phyloP scores from a whole-genome alignment of 352 stramenopile species.

The Globisporangium apiculatum region DNA sequence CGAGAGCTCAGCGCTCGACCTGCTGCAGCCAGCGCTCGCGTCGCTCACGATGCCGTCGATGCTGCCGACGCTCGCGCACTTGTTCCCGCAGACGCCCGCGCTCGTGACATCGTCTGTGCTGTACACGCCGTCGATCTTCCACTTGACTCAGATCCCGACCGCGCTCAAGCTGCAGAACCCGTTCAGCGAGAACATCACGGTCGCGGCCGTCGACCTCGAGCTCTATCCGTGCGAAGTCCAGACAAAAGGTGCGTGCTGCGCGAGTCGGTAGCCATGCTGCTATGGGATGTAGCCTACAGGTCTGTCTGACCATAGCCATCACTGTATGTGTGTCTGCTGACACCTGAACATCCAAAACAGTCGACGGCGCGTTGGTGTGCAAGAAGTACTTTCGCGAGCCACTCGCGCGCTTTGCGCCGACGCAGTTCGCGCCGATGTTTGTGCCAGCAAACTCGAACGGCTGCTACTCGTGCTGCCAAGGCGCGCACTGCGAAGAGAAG shows the following conservation, averaged over 20 bases:
- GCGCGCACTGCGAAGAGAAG: conserved; percentile 39
- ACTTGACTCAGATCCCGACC: conserved; percentile 61
- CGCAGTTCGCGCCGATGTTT: conserved; percentile 53
- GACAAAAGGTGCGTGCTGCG: conserved; percentile 25
- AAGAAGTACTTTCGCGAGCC: conserved; percentile 59
- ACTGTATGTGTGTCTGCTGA: too few relatives aligned
- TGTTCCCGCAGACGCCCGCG: conserved; percentile 64
- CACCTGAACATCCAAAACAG: conserved; percentile 6
- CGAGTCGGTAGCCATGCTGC: neutral
- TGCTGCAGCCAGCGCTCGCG: conserved; percentile 56
- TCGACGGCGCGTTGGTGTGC: conserved; percentile 42
- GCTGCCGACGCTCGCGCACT: conserved; percentile 44
- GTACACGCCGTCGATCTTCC: conserved; percentile 67
- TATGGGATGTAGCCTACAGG: neutral
- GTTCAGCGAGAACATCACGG: conserved; percentile 73
- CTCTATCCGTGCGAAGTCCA: conserved; percentile 76
- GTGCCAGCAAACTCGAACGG: conserved; percentile 58
- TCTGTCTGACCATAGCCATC: neutral
- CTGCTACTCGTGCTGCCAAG: conserved; percentile 79
- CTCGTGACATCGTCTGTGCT: conserved; percentile 72
- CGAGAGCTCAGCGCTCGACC: conserved; percentile 45
- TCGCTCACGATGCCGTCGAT: conserved; percentile 45
- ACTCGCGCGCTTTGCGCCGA: conserved; percentile 63
- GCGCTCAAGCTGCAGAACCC: conserved; percentile 71
- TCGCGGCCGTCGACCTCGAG: conserved; percentile 55